phyloP scores from a whole-genome alignment of 2,329 filamentous ascomycete species.

The Esteya vermicola region DNA sequence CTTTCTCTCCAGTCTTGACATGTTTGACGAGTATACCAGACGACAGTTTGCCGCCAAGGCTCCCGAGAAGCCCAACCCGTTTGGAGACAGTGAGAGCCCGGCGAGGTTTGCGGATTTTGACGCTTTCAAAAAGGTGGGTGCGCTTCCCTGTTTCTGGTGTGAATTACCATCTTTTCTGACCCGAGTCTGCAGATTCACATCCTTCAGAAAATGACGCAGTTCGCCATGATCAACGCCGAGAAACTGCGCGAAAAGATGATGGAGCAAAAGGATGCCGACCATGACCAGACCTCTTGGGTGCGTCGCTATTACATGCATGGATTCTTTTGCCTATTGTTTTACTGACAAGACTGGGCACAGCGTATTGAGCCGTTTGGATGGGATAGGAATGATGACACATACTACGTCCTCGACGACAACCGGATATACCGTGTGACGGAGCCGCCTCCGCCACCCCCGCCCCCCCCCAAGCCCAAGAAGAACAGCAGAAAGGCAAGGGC shows the following conservation, averaged over 20 bases:
- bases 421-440: constrained; percentile 83
- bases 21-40: constrained; percentile 81
- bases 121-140: constrained; percentile 56
- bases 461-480: constrained; percentile 44
- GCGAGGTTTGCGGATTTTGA: constrained; percentile 69
- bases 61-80: constrained; percentile 60
- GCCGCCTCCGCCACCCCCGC: constrained; percentile 44
- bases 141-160: neutral
- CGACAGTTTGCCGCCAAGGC: constrained; percentile 78
- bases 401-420: constrained; percentile 89
- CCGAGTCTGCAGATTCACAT: constrained; percentile 41
- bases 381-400: constrained; percentile 73
- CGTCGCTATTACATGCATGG: constrained; percentile 33
- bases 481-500: constrained; percentile 53
- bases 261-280: constrained; percentile 66
- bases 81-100: constrained; percentile 61
- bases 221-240: constrained; percentile 79
- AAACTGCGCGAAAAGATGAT: constrained; percentile 76
- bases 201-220: constrained; percentile 77
- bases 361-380: constrained; percentile 75
- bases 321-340: constrained; percentile 1
- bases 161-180: constrained; percentile 15
- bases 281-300: constrained; percentile 81
- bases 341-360: constrained; percentile 20
- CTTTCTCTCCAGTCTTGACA: no score